Conservation (phyloP, 768 basidiomycete genomes). For the Kwoniella newhampshirensis region DNA sequence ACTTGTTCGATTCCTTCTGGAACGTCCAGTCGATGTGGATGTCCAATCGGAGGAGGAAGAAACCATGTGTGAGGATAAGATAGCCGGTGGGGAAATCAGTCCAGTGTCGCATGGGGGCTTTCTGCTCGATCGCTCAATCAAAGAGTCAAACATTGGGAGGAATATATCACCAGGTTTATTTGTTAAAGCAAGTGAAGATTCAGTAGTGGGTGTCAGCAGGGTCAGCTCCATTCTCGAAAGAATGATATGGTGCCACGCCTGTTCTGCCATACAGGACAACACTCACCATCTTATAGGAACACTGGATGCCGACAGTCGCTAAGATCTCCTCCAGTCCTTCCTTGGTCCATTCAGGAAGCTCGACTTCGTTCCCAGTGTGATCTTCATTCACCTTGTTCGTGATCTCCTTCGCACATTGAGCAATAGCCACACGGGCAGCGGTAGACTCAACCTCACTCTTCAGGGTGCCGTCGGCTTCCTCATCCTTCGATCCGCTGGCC, state of each 20-base stretch:
- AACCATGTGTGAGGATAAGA: constrained; percentile 29
- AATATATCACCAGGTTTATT: too few species aligned
- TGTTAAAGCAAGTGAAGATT: too few species aligned
- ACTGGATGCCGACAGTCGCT: constrained; percentile 41
- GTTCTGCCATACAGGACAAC: too few species aligned
- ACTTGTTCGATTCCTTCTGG: constrained; percentile 27
- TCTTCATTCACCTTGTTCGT: neutral
- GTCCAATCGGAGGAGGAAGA: constrained; percentile 39
- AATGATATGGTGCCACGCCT: too few species aligned
- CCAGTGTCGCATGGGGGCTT: constrained; percentile 29
- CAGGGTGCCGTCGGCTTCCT: neutral
- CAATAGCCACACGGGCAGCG: too few species aligned
- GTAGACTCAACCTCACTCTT: neutral
- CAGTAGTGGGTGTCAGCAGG: too few species aligned
- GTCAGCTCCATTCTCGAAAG: too few species aligned
- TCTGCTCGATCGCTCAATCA: too few species aligned
- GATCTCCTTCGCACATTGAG: too few species aligned
- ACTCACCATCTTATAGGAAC: constrained; percentile 42
- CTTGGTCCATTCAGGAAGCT: constrained; percentile 20
- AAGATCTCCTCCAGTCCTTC: constrained; percentile 29
- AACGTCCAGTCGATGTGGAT: constrained; percentile 33
- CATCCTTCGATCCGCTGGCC: neutral
- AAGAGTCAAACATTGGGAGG: too few species aligned
- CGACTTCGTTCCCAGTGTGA: constrained; percentile 1
- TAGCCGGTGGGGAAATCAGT: constrained; percentile 19